phyloP scores from a whole-genome alignment of 192 early-diverging fungal species.

The Phlyctochytrium bullatum region DNA sequence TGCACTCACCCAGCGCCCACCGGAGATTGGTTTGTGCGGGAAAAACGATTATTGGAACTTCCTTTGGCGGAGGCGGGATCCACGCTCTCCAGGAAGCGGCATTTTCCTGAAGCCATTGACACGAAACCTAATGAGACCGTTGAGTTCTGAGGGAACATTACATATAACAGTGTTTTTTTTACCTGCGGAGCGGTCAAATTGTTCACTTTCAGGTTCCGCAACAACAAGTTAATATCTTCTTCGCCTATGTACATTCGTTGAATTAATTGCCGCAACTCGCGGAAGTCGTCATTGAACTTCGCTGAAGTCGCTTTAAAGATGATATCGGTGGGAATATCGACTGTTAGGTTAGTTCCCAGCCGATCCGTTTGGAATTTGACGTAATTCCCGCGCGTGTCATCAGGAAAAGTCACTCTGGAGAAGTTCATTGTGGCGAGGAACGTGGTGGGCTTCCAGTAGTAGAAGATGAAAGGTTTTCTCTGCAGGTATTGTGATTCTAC shows the following conservation, averaged over 20 bases:
- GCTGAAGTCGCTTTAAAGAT: neutral
- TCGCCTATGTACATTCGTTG: neutral
- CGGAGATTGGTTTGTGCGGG: too few species aligned
- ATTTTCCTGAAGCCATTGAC: neutral
- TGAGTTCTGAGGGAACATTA: neutral
- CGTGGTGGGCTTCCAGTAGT: neutral
- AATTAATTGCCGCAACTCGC: neutral
- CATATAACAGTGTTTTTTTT: too few species aligned
- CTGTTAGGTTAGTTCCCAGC: neutral
- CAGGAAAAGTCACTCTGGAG: neutral
- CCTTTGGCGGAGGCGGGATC: neutral
- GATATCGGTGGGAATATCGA: neutral
- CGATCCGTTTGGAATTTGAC: neutral
- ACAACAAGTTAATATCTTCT: neutral
- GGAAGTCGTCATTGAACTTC: neutral
- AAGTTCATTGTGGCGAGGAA: neutral
- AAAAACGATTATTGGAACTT: too few species aligned
- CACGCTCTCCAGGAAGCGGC: neutral
- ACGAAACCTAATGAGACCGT: neutral
- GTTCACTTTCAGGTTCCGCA: neutral
- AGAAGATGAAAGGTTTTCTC: neutral
- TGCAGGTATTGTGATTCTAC: neutral
- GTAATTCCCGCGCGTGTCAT: neutral
- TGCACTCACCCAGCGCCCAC: too few species aligned
- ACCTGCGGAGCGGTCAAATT: neutral